Conservation (phyloP, 2,329 filamentous ascomycete genomes). For the Colletotrichum karsti region DNA sequence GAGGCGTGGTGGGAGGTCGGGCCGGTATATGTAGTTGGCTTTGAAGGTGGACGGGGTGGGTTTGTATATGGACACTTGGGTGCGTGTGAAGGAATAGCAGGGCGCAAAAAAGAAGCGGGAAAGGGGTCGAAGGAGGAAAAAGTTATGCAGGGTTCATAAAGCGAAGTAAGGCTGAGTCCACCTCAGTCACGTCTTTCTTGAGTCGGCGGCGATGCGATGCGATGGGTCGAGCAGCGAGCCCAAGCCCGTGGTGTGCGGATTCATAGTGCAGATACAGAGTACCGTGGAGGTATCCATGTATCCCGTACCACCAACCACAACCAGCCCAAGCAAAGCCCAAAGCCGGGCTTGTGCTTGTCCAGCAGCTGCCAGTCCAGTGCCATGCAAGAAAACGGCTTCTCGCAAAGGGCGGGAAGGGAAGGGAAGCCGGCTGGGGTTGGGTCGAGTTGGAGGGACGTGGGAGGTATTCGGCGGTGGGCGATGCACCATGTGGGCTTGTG, state of each 20-base stretch:
- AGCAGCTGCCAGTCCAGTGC: not conserved
- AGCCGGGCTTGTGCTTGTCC: no score
- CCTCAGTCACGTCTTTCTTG: not conserved
- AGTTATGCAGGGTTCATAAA: conserved; percentile 15
- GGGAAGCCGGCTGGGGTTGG: conserved; percentile 3
- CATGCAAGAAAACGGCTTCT: not conserved
- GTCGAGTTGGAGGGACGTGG: not conserved
- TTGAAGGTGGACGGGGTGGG: not conserved
- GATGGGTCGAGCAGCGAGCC: not conserved
- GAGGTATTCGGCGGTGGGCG: conserved; percentile 24
- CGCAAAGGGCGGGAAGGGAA: conserved; percentile 18
- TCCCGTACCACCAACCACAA: no score
- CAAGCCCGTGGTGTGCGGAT: no score
- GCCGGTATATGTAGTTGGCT: conserved; percentile 25
- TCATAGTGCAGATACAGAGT: no score
- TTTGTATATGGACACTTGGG: conserved; percentile 1
- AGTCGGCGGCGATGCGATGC: not conserved
- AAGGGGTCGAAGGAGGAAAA: conserved; percentile 1
- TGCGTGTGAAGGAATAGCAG: not conserved
- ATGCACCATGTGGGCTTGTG: conserved; percentile 24
- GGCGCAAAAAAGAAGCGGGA: not conserved
- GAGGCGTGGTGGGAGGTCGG: conserved; percentile 9
- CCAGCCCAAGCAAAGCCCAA: no score
- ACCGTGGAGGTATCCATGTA: no score
- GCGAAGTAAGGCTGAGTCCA: conserved; percentile 26